Evolutionary conservation across 805 yeast genomes (phyloP).

Genomic region (Yarrowia sp.): DNA sequence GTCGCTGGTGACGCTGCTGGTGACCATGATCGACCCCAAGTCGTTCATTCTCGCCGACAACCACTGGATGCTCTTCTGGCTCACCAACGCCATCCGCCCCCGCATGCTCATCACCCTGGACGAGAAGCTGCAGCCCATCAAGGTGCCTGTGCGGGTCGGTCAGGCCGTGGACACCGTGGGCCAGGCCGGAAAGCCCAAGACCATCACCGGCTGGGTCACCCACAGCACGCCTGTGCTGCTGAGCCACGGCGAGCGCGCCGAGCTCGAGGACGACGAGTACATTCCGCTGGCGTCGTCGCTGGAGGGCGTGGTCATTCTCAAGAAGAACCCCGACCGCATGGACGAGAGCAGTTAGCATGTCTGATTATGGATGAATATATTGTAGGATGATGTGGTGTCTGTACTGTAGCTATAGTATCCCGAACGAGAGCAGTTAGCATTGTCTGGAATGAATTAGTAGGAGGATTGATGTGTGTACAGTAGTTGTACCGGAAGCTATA

Average conservation of each 20-base stretch:
- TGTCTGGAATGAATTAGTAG: no score
- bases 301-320: slow-evolving; percentile 91
- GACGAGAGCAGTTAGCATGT: slow-evolving; percentile 27
- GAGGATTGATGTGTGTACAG: no score
- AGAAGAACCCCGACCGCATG: slow-evolving; percentile 73
- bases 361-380: background rate
- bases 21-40: slow-evolving; percentile 82
- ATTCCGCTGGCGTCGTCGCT: slow-evolving; percentile 73
- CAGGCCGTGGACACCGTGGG: slow-evolving; percentile 99
- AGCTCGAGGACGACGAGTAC: slow-evolving; percentile 91
- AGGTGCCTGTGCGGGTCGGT: slow-evolving; percentile 96
- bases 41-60: slow-evolving; percentile 69
- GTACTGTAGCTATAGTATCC: no score
- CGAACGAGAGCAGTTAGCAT: no score
- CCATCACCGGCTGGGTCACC: slow-evolving; percentile 99
- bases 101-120: slow-evolving; percentile 90
- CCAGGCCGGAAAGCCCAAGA: slow-evolving; percentile 98
- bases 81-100: slow-evolving; percentile 88
- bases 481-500: no score
- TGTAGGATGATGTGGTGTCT: background rate
- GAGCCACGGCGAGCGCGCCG: slow-evolving; percentile 95
- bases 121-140: slow-evolving; percentile 83
- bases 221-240: slow-evolving; percentile 95
- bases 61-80: slow-evolving; percentile 79
- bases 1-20: slow-evolving; percentile 76